Evolutionary conservation across 192 early-diverging fungal genomes (phyloP).

Genomic region (Coemansia sp.): DNA sequence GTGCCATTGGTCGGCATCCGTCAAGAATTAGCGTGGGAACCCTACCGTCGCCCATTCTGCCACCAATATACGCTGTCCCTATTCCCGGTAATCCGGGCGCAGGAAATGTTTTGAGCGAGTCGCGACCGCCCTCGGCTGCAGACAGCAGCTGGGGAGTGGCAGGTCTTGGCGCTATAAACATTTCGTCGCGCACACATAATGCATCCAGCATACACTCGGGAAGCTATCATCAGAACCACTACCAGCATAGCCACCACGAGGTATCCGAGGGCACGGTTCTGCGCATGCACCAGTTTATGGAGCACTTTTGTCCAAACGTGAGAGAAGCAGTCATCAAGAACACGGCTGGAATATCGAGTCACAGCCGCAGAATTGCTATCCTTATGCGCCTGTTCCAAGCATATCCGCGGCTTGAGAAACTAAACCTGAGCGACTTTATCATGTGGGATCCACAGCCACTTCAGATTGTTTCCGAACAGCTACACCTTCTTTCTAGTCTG

Average conservation of each 20-base stretch:
- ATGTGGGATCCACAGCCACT: conserved; percentile 55
- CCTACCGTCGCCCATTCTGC: conserved; percentile 43
- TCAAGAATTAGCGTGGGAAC: conserved; percentile 26
- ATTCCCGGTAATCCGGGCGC: conserved; percentile 51
- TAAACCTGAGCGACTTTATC: conserved; percentile 53
- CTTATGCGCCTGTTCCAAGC: conserved; percentile 42
- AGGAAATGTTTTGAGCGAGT: conserved; percentile 50
- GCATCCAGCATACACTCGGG: conserved; percentile 17
- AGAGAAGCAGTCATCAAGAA: conserved; percentile 43
- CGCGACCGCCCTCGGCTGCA: conserved; percentile 22
- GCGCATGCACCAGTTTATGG: conserved; percentile 55
- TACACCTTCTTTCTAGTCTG: conserved; percentile 34
- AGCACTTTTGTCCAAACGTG: conserved; percentile 47
- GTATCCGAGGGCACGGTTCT: conserved; percentile 50
- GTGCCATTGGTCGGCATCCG: conserved; percentile 22
- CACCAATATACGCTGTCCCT: conserved; percentile 43
- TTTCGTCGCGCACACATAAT: conserved; percentile 23
- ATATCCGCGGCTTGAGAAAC: conserved; percentile 48
- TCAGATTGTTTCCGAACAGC: conserved; percentile 38
- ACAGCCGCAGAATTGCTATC: conserved; percentile 36
- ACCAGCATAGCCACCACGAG: conserved; percentile 46
- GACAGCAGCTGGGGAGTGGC: conserved; percentile 37
- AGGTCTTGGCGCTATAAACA: conserved; percentile 33
- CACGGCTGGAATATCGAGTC: conserved; percentile 50
- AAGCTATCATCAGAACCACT: conserved; percentile 12